Base-by-base conservation (phyloP, 345 rosid genomes). In the Firmiana major region DNA sequence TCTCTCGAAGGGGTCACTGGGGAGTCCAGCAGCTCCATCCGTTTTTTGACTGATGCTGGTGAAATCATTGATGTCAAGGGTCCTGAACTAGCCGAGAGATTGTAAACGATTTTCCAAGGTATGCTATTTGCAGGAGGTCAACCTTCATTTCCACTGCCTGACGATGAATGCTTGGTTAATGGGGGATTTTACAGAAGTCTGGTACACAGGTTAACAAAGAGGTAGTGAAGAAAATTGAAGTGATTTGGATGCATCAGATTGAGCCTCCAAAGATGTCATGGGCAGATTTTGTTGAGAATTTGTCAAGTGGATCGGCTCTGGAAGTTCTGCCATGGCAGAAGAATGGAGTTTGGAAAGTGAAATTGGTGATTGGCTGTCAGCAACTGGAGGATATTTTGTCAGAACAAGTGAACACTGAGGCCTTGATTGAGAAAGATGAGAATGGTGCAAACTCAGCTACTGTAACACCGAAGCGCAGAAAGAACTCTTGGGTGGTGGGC, bases 331-430 rank as follows among this genome's bases (percentile, higher is more conserved):
- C 95, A 0, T 68, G 84, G 69, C 81, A 85, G 36, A 82, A 85
- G 79, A 79, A 93, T 0, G 97, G 93, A 6, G 89, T 91, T 38
- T 91, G 91, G 97, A 91, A 83, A 80, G 97, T 91, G 73, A 93
- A 89, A 76, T 54, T 91, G 77, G 89, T 83, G 82, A 89, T 91
- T n/a, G 82, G 79, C 54, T 79, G 88, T 1, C 83, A 85, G 84
- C 90, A 87, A 63, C 75, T 91, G 83, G 93, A 80, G 83, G 93
- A 91, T 62, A 93, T 93, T 75, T 69, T 91, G 46, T 84, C 98
- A 0, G 91, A 88, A 69, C 80, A 89, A 79, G 94, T 71, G 28
- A 88, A 89, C 48, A 88, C 90, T 0, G 91, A 91, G 75, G 91
- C 86, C 4, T 73, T 91, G 89, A 91, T 93, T 54, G 93, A 90